phyloP scores from a whole-genome alignment of 129 eudicot genomes.

The Silybum marianum region DNA sequence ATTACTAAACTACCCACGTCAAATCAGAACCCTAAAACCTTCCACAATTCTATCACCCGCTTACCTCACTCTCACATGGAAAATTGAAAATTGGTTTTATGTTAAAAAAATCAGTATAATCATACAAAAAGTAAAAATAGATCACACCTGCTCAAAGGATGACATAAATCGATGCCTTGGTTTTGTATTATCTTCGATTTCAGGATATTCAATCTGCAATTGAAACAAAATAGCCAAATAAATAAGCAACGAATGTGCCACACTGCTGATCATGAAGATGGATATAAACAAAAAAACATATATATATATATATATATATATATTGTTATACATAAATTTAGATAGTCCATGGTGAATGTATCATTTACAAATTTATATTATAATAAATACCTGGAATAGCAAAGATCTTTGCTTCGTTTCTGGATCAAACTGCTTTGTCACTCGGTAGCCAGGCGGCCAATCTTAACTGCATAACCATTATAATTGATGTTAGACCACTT shows the following conservation, averaged over 20 bases:
- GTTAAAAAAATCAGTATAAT: neutral
- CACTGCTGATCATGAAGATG: neutral
- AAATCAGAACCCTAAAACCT: neutral
- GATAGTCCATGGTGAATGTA: too few species aligned
- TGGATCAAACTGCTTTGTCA: conserved; percentile 88
- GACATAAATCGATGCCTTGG: conserved; percentile 99
- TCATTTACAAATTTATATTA: too few species aligned
- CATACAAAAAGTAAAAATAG: neutral
- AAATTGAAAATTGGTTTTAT: neutral
- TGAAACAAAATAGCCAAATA: neutral
- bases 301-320: too few species aligned
- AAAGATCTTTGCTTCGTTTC: conserved; percentile 93
- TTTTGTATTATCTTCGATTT: conserved; percentile 82
- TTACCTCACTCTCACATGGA: neutral
- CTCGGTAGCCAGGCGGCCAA: conserved; percentile 95
- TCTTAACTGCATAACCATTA: conserved; percentile 64
- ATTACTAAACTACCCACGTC: neutral
- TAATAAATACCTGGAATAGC: conserved; percentile 68
- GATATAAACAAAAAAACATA: neutral
- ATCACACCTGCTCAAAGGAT: conserved; percentile 85
- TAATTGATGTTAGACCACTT: conserved; percentile 15
- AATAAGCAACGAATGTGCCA: neutral
- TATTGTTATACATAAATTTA: too few species aligned
- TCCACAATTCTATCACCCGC: neutral
- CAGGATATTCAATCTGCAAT: conserved; percentile 93